Percentiles rank a stretch among this genome's conserved stretches.
Evolutionary conservation across 257 asterid genomes (phyloP).

Genomic region (Cynanchum wilfordii): DNA sequence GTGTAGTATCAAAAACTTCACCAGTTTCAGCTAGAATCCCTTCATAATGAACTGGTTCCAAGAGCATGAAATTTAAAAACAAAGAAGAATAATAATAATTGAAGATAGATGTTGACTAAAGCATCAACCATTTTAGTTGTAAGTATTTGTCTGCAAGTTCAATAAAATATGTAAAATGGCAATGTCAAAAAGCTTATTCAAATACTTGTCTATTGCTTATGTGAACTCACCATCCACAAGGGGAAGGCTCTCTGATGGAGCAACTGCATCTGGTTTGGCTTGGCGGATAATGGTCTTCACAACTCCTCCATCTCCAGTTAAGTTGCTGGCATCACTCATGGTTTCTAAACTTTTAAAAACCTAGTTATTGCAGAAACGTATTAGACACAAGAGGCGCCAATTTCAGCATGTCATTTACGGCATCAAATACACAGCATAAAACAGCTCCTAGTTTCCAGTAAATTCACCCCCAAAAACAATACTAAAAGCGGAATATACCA

Average conservation of each 20-base stretch:
- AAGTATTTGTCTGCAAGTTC: not conserved
- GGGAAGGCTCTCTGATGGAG: slow-evolving; percentile 82
- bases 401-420: not conserved
- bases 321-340: slow-evolving; percentile 68
- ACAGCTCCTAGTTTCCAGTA: not conserved
- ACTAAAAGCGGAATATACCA: no score
- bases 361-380: slow-evolving; percentile 12
- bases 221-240: slow-evolving; percentile 72
- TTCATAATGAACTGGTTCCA: slow-evolving; percentile 76
- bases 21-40: slow-evolving; percentile 88
- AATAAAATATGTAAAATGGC: not conserved
- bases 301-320: slow-evolving; percentile 98
- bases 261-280: slow-evolving; percentile 73
- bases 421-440: not conserved
- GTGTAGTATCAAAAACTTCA: slow-evolving; percentile 89
- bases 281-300: slow-evolving; percentile 61
- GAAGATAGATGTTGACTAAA: not conserved
- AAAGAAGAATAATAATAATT: not conserved
- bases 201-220: not conserved
- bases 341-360: slow-evolving; percentile 29
- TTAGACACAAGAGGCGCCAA: not conserved
- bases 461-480: not conserved
- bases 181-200: slow-evolving; percentile 5
- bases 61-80: slow-evolving; percentile 8
- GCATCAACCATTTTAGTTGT: not conserved